A percentile compares a stretch with the other conserved stretches of the same genome.
These are phyloP conservation scores for Penicillium robsamsonii DNA, from an alignment of 495 filamentous ascomycete genomes.

Conservation along the genomic window DNA sequence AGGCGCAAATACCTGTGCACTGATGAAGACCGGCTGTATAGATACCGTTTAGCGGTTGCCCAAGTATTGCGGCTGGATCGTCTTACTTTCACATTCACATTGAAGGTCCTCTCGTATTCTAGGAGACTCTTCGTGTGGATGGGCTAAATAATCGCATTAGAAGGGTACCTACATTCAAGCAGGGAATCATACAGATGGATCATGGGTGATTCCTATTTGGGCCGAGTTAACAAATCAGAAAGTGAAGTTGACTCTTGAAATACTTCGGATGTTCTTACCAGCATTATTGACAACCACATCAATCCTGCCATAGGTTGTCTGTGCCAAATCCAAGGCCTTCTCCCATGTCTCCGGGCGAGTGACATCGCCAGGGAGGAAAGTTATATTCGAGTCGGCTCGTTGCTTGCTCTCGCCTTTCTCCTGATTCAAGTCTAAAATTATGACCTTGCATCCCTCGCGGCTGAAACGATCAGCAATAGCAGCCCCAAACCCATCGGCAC, in stretches of 20 bases:
- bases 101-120: constrained; percentile 9
- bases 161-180: not conserved
- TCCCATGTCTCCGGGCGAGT: constrained; percentile 12
- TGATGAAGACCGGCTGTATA: constrained; percentile 11
- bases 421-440: constrained; percentile 8
- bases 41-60: not conserved
- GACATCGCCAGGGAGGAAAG: constrained; percentile 10
- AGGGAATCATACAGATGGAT: not conserved
- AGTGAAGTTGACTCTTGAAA: not conserved
- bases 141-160: not conserved
- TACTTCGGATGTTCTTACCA: constrained; percentile 4
- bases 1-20: constrained; percentile 7
- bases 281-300: constrained; percentile 22
- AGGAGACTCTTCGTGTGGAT: constrained; percentile 7
- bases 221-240: not conserved
- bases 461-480: constrained; percentile 13
- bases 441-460: constrained; percentile 10
- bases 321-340: constrained; percentile 5
- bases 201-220: constrained; percentile 5
- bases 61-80: too few relatives aligned
- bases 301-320: constrained; percentile 3
- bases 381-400: constrained; percentile 1
- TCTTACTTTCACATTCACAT: constrained; percentile 12
- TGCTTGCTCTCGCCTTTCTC: constrained; percentile 8
- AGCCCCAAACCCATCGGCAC: constrained; percentile 16